Conservation (phyloP, 306 rosid species). For the Medicago ruthenica region DNA sequence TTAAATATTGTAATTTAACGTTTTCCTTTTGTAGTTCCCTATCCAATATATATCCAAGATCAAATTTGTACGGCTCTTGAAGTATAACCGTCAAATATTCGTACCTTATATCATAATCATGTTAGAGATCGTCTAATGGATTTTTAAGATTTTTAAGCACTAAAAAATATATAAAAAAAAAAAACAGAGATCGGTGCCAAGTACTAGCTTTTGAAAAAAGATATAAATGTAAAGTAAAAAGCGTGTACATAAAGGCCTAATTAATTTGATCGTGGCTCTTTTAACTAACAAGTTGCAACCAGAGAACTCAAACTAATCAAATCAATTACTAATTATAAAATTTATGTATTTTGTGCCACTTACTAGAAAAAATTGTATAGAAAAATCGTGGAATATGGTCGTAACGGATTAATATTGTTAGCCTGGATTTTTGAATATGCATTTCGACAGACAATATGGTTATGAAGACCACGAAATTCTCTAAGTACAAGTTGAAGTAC, state of each 20-base stretch:
- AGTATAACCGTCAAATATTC: conserved; percentile 28
- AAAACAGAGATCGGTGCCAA: neutral
- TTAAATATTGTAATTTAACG: conserved; percentile 15
- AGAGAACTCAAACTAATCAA: conserved; percentile 12
- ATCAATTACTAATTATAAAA: neutral
- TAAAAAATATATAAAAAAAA: neutral
- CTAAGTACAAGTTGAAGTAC: no score
- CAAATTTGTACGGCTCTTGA: conserved; percentile 24
- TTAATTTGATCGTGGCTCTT: conserved; percentile 1
- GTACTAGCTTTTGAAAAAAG: conserved; percentile 30
- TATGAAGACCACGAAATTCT: no score
- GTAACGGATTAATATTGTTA: no score
- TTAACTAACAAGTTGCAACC: neutral
- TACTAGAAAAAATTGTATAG: neutral
- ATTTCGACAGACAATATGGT: no score
- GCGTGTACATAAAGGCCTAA: neutral
- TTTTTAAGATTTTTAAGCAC: neutral
- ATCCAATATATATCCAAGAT: conserved; percentile 18
- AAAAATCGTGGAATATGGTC: no score
- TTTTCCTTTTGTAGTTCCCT: conserved; percentile 18
- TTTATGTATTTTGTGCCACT: neutral
- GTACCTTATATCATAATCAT: conserved; percentile 28
- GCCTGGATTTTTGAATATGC: no score
- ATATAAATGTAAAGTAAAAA: conserved; percentile 27
- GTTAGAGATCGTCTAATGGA: conserved; percentile 30